Conservation (phyloP, 805 yeast genomes). For the Candida vaughaniae region DNA sequence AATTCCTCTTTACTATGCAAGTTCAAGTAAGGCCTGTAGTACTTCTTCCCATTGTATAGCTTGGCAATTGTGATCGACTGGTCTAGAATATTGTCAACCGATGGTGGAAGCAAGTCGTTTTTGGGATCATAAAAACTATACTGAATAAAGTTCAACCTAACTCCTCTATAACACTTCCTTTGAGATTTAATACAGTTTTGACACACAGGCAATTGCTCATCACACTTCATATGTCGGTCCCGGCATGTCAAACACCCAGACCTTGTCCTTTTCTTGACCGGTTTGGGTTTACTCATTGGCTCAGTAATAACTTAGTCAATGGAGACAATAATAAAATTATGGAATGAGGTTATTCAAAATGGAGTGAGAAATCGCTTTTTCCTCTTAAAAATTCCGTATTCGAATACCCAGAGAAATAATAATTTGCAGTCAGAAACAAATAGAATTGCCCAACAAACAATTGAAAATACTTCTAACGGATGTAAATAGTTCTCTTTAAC, state of each 20-base stretch:
- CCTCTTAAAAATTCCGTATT: too few species aligned
- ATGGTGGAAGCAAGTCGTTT: constrained; percentile 3
- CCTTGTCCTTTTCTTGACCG: constrained; percentile 35
- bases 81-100: constrained; percentile 29
- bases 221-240: constrained; percentile 66
- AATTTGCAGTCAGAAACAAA: too few species aligned
- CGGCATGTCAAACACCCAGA: constrained; percentile 64
- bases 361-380: too few species aligned
- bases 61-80: constrained; percentile 44
- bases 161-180: constrained; percentile 47
- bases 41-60: constrained; percentile 33
- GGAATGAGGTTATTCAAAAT: too few species aligned
- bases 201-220: constrained; percentile 62
- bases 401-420: too few species aligned
- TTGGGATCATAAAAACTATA: constrained; percentile 37
- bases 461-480: too few species aligned
- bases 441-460: too few species aligned
- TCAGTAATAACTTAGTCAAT: too few species aligned
- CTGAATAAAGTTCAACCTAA: constrained; percentile 45
- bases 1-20: constrained; percentile 32
- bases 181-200: constrained; percentile 52
- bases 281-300: constrained; percentile 7
- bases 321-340: too few species aligned
- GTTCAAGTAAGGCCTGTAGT: constrained; percentile 31
- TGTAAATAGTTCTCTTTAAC: too few species aligned